phyloP scores from a whole-genome alignment of 2,329 filamentous ascomycete species.

The Cladosporium velox region DNA sequence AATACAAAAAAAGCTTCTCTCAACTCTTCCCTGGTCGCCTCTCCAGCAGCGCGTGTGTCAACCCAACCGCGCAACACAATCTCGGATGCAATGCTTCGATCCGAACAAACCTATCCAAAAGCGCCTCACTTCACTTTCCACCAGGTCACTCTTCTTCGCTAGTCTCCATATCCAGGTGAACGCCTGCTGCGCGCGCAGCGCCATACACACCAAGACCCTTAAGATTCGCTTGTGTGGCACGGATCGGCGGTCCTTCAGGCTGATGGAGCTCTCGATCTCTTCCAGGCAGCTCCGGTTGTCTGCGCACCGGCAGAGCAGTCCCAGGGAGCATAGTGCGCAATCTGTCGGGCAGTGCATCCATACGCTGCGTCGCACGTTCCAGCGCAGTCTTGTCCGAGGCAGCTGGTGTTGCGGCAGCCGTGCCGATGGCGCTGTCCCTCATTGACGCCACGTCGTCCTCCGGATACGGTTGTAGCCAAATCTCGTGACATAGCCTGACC shows the following conservation, averaged over 20 bases:
- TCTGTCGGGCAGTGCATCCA: background rate
- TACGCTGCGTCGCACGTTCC: background rate
- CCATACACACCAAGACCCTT: background rate
- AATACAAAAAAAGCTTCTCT: background rate
- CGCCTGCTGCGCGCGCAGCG: background rate
- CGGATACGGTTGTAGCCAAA: constrained; percentile 24
- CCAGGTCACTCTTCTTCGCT: background rate
- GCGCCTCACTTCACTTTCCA: background rate
- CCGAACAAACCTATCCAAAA: background rate
- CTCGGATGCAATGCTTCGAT: background rate
- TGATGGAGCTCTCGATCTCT: constrained; percentile 9
- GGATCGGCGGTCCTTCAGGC: background rate
- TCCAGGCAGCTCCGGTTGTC: constrained; percentile 5
- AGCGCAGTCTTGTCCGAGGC: background rate
- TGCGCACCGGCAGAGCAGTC: background rate
- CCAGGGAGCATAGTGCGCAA: background rate
- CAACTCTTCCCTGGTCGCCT: background rate
- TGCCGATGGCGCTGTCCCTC: constrained; percentile 7
- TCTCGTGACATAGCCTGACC: constrained; percentile 25
- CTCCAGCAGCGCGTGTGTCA: background rate
- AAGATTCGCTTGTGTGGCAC: background rate
- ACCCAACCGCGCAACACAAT: background rate
- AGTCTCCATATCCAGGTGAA: background rate
- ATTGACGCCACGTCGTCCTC: background rate
- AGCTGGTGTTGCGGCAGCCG: background rate